Conservation (phyloP, 78 protist genomes). For the Mantamonas sphyraenae region DNA sequence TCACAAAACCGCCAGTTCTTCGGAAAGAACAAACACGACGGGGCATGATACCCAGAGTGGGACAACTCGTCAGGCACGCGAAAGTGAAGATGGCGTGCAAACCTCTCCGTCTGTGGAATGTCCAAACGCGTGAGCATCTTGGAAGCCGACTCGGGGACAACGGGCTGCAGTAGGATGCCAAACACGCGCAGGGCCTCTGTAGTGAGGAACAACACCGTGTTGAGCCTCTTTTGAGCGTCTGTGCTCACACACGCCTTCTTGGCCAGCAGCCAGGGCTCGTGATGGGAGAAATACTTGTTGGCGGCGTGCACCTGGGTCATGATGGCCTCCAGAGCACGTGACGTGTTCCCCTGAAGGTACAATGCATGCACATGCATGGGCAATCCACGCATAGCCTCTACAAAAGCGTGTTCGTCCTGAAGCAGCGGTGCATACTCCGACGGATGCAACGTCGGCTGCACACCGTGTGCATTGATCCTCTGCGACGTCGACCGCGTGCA, state of each 20-base stretch:
- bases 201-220: background rate
- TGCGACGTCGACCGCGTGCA: background rate
- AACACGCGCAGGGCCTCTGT: background rate
- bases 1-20: too few relatives aligned
- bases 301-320: background rate
- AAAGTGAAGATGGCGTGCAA: too few relatives aligned
- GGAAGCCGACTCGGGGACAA: background rate
- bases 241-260: too few relatives aligned
- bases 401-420: slow-evolving; percentile 2
- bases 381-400: background rate
- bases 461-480: background rate
- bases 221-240: background rate
- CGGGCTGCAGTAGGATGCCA: background rate
- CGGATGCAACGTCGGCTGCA: background rate
- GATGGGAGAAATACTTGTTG: slow-evolving; percentile 11
- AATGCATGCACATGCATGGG: background rate
- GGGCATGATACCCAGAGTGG: too few relatives aligned
- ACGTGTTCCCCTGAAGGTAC: background rate
- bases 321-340: slow-evolving; percentile 1
- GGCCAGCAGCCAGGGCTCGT: slow-evolving; percentile 19
- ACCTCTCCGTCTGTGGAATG: too few relatives aligned
- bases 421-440: background rate
- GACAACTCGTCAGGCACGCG: too few relatives aligned
- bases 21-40: too few relatives aligned
- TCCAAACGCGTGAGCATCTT: background rate